Evolutionary conservation across 768 basidiomycete species (phyloP), one percentile per base, ranked within the genome.

Genomic region (Coprinopsis marcescibilis): DNA sequence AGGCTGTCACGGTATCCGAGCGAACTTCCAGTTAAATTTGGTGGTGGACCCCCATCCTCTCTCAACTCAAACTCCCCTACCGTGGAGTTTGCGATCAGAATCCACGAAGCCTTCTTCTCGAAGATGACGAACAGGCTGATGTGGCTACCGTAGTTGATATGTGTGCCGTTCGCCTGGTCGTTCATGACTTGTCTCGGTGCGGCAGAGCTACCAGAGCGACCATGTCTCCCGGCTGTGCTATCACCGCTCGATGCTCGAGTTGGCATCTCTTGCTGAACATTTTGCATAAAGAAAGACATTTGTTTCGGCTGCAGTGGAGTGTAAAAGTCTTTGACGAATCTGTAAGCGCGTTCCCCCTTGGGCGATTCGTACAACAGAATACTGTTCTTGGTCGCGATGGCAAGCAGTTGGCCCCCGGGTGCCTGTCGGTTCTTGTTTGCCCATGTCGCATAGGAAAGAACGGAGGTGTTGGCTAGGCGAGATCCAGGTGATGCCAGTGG

Each of bases 251-350:
- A 48, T 21, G 66, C 71, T 44, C 74, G 72, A 43, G 61, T 56
- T 27, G 68, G n/a, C 3, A 29, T 62, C 11, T 84, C 83, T 38
- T 75, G 73, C 17, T 37, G 36, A 3, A 81, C 76, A 26, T 70
- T 66, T 62, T 89, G 88, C 38, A 83, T 74, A 35, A 89, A 77
- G 61, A 92, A 92, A 0, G 70, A 67, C 23, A 90, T 63, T 44
- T 65, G 72, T n/a, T 80, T 78, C 17, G 87, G 77, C 51, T 74
- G 76, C 17, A 83, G 50, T 3, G 89, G 89, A 0, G 80, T 85
- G 58, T 92, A 92, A 53, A 89, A 90, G 61, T 91, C 89, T 89
- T 89, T 91, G 36, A 89, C 76, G 57, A 87, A 89, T 52, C 80
- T 77, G 58, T 90, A 92, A 0, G 85, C 85, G 15, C 89, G 72